These are phyloP conservation scores for Phytopythium boreale DNA, from an alignment of 352 stramenopile genomes.

Conservation along the genomic window DNA sequence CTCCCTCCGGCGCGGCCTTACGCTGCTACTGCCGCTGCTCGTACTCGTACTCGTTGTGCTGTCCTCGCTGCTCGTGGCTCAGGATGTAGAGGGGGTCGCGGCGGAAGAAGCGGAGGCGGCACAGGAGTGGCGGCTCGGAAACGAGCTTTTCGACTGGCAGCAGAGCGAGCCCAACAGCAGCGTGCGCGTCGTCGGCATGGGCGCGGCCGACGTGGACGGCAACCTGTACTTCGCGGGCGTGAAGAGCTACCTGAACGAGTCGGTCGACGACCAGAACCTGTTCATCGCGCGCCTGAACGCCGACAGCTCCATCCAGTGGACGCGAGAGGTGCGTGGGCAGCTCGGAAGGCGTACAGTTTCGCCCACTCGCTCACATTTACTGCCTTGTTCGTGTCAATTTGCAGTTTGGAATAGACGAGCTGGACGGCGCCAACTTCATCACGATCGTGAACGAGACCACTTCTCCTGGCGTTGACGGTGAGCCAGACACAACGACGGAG, in stretches of 20 bases:
- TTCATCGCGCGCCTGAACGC: slow-evolving; percentile 51
- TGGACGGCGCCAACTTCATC: slow-evolving; percentile 51
- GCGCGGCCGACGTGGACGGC: slow-evolving; percentile 29
- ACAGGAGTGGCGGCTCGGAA: slow-evolving; percentile 36
- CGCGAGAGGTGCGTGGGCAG: slow-evolving; percentile 29
- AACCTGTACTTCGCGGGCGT: slow-evolving; percentile 65
- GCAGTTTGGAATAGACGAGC: slow-evolving; percentile 52
- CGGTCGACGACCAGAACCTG: slow-evolving; percentile 36
- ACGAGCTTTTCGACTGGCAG: slow-evolving; percentile 52
- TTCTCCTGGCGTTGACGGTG: not conserved
- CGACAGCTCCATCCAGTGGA: slow-evolving; percentile 47
- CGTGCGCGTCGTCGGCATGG: slow-evolving; percentile 37
- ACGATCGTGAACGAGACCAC: slow-evolving; percentile 47
- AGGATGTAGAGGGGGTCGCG: not conserved
- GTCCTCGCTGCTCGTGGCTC: not conserved
- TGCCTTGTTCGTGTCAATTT: slow-evolving; percentile 5
- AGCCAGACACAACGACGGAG: slow-evolving; percentile 12
- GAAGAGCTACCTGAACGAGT: slow-evolving; percentile 27
- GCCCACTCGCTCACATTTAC: not conserved
- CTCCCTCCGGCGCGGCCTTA: not conserved
- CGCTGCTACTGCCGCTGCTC: not conserved
- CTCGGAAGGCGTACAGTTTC: not conserved
- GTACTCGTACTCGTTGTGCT: not conserved
- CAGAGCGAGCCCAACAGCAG: slow-evolving; percentile 27
- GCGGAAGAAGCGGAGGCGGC: slow-evolving; percentile 22